Conservation (phyloP, 768 basidiomycete species). For the Agaricus subrufescens region DNA sequence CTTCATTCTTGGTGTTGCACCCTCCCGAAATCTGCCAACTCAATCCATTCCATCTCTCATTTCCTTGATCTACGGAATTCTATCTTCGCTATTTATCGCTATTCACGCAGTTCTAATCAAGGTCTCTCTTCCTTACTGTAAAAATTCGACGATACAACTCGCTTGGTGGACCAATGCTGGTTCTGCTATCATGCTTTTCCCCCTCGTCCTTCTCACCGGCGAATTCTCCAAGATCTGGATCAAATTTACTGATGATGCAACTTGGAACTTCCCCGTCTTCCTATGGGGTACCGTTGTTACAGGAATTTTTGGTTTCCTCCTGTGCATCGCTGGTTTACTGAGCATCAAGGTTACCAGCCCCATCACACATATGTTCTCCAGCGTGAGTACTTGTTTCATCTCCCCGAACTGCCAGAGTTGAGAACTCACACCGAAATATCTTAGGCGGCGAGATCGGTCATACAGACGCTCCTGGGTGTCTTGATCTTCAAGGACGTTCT, state of each 20-base stretch:
- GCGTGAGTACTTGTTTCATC: slow-evolving; percentile 38
- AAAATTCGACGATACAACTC: slow-evolving; percentile 67
- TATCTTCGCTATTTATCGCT: slow-evolving; percentile 73
- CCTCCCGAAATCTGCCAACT: slow-evolving; percentile 40
- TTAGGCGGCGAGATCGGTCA: slow-evolving; percentile 75
- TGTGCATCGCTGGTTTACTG: slow-evolving; percentile 73
- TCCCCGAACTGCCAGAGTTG: background rate
- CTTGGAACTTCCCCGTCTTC: slow-evolving; percentile 51
- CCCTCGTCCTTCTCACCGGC: slow-evolving; percentile 54
- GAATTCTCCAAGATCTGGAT: slow-evolving; percentile 40
- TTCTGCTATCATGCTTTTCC: slow-evolving; percentile 59
- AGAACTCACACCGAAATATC: slow-evolving; percentile 4
- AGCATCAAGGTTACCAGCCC: slow-evolving; percentile 83
- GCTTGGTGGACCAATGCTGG: slow-evolving; percentile 79
- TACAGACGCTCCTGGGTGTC: slow-evolving; percentile 79
- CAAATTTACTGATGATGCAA: slow-evolving; percentile 28
- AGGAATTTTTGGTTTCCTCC: slow-evolving; percentile 76
- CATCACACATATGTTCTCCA: slow-evolving; percentile 83
- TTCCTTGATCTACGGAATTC: slow-evolving; percentile 63
- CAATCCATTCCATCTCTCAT: slow-evolving; percentile 44
- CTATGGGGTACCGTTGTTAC: slow-evolving; percentile 64
- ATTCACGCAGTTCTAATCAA: slow-evolving; percentile 76
- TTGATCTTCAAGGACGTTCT: slow-evolving; percentile 73
- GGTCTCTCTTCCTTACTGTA: slow-evolving; percentile 58
- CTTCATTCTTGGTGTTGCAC: slow-evolving; percentile 73